Base-by-base conservation (phyloP, 495 filamentous ascomycete species). In the Aspergillus panamensis region DNA sequence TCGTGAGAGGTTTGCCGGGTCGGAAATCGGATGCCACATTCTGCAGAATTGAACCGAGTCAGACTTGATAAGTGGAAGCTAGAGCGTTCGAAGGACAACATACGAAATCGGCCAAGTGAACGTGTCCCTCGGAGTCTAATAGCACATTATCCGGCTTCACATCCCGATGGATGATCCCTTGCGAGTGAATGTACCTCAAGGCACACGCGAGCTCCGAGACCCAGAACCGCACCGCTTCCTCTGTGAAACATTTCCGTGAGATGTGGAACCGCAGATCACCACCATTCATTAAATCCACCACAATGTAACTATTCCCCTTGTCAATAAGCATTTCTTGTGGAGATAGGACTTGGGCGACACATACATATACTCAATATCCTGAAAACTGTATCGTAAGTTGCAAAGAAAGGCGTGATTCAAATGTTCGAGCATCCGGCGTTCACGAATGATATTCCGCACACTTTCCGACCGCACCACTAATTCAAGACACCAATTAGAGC, bases 331-430 rank as follows among this genome's bases (percentile, higher is more conserved):
- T n/a, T n/a, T n/a, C n/a, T n/a, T 25, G 25, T 25, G 25, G 12
- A 30, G 8, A 4, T 21, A 56, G n/a, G 12, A 25, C 49, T 29
- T 21, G 33, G 30, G 25, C 55, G 30, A 45, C 32, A 47, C 90
- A 63, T 80, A 98, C 94, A 98, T 87, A 74, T 98, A 98, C 69
- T 98, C 94, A 64, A 97, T 90, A 73, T 98, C 94, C 75, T 98
- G 94, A 70, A 98, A 98, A 78, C 92, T 96, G 74, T 97, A 98
- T 52, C 94, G 87, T 77, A 98, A 80, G 71, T 98, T 98, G 80
- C 94, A 98, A 57, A 98, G 87, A 75, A 98, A 97, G 31, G 93
- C 89, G 69, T 98, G 94, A 69, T 96, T 96, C 65, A 98, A 80
- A 71, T 97, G 91, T 72, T 97, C 91, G 67, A 98, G 85, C 94